These are phyloP conservation scores for Gleditsia sinensis DNA, from an alignment of 306 rosid species.

Conservation along the genomic window DNA sequence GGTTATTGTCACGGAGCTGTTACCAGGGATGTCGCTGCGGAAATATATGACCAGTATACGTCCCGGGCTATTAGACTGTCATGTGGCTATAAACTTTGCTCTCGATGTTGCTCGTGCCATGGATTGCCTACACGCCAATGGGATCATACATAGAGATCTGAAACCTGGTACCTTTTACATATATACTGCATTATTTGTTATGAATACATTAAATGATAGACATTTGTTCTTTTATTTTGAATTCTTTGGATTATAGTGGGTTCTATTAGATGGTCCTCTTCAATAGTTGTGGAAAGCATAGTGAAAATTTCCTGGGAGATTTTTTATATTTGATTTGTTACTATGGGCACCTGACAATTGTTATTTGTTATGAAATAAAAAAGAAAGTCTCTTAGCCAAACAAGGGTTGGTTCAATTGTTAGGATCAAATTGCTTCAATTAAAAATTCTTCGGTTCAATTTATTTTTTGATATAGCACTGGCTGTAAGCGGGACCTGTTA, in stretches of 20 bases:
- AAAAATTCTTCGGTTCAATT: too few species aligned
- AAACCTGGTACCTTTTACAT: slow-evolving; percentile 73
- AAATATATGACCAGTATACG: slow-evolving; percentile 73
- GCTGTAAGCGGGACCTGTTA: background rate
- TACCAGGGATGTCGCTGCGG: slow-evolving; percentile 97
- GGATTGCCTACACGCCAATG: slow-evolving; percentile 98
- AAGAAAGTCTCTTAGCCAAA: background rate
- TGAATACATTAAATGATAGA: background rate
- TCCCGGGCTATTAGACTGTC: slow-evolving; percentile 65
- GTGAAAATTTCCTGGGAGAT: background rate
- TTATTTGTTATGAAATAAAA: background rate
- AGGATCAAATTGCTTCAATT: too few species aligned
- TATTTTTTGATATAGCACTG: too few species aligned
- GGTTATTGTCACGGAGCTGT: slow-evolving; percentile 96
- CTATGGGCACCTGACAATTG: background rate
- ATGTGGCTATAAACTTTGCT: slow-evolving; percentile 71
- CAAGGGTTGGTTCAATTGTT: too few species aligned
- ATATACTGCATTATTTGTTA: background rate
- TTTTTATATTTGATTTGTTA: background rate
- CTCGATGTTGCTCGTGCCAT: slow-evolving; percentile 90
- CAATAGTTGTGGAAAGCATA: background rate
- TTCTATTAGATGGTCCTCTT: background rate
- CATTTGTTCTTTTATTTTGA: background rate
- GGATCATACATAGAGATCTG: slow-evolving; percentile 96
- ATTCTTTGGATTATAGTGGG: background rate